Evolutionary conservation across 129 eudicot species (phyloP), one percentile per base, ranked within the genome.

Genomic region (Ambrosia trifida): DNA sequence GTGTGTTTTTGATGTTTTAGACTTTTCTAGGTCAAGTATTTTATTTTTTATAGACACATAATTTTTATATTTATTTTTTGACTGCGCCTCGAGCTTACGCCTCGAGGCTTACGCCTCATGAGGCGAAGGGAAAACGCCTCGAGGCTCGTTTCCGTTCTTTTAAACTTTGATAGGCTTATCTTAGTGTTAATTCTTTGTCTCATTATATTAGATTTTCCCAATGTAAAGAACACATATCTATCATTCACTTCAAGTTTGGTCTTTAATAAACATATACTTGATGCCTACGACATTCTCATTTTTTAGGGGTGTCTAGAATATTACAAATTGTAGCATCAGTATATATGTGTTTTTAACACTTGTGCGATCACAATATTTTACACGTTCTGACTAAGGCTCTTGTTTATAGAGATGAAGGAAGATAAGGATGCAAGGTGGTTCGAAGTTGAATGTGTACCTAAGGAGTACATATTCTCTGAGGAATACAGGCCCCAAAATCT

Each of bases 401-500:
- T 33, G 57, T 19, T 68, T 38, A 62, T 19, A 72, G 67, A 41
- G 59, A 77, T 77, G 66, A 70, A 77, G 59, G 81, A 70, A 64
- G 58, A 70, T 13, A 62, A 52, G 32, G 71, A 16, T 72, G 76
- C 76, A 19, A 68, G 71, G 70, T 86, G 87, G 89, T 84, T 51
- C 16, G 61, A 82, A 20, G 87, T 79, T 35, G 46, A 86, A 66
- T 36, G 20, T 18, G 85, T 89, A 69, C 90, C 96, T 4, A 19
- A 38, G 4, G 71, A 56, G 33, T 86, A 83, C 69, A 78, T 78
- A 19, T 90, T 85, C 63, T 67, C 97, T 1, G 30, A 51, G 71
- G 88, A 84, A 62, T 45, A 72, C 0, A 80, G 97, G 61, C 97
- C 97, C 11, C 84, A 85, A 4, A 64, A 78, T 72, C 72, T 74